phyloP scores from a whole-genome alignment of 1,139 yeast species.

The Debaryomyces coudertii region DNA sequence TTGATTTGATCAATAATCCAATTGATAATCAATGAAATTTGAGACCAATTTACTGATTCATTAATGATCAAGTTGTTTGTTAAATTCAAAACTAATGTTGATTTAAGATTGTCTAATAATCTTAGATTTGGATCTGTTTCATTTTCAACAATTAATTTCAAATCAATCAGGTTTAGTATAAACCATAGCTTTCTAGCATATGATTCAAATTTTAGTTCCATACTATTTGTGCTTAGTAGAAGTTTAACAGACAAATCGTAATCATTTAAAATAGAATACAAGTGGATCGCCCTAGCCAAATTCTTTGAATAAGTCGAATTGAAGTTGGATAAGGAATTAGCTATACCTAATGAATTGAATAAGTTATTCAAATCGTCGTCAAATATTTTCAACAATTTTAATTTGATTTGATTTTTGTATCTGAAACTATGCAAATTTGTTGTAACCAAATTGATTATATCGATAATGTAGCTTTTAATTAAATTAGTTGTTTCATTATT shows the following conservation, averaged over 20 bases:
- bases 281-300: slow-evolving; percentile 23
- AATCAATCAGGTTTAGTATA: slow-evolving; percentile 22
- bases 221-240: slow-evolving; percentile 24
- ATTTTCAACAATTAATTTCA: slow-evolving; percentile 4
- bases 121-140: slow-evolving; percentile 13
- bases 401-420: slow-evolving; percentile 24
- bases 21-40: slow-evolving; percentile 29
- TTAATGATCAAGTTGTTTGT: slow-evolving; percentile 34
- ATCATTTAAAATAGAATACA: slow-evolving; percentile 42
- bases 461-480: slow-evolving; percentile 36
- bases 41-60: slow-evolving; percentile 31
- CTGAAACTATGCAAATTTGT: slow-evolving; percentile 33
- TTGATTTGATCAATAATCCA: slow-evolving; percentile 35
- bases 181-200: slow-evolving; percentile 41
- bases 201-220: slow-evolving; percentile 36
- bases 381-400: slow-evolving; percentile 19
- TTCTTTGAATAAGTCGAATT: slow-evolving; percentile 1
- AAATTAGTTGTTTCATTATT: slow-evolving; percentile 21
- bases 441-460: slow-evolving; percentile 34
- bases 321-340: slow-evolving; percentile 2
- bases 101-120: slow-evolving; percentile 29
- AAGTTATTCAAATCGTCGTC: slow-evolving; percentile 17
- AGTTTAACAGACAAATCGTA: slow-evolving; percentile 39
- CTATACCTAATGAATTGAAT: slow-evolving; percentile 10
- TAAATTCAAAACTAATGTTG: slow-evolving; percentile 35